Evolutionary conservation across 495 filamentous ascomycete genomes (phyloP).

Genomic region (Amphirosellinia nigrospora): DNA sequence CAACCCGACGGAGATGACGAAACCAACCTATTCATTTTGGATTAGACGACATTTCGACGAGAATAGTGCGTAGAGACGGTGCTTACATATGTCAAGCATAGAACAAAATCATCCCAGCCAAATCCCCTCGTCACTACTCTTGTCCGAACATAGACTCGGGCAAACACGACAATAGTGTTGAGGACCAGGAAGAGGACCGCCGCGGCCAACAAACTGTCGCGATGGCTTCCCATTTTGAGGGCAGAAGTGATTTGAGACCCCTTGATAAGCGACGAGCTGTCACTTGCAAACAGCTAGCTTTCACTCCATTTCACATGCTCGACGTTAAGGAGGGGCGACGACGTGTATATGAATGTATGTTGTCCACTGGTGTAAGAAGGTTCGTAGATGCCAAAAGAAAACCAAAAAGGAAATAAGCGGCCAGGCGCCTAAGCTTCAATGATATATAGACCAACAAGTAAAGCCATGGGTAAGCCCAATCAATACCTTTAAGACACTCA

Average conservation of each 20-base stretch:
- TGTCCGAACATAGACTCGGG: slow-evolving; percentile 37
- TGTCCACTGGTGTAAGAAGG: not conserved
- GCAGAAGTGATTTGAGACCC: not conserved
- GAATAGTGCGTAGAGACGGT: not conserved
- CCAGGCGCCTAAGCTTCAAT: not conserved
- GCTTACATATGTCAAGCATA: slow-evolving; percentile 36
- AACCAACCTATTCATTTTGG: slow-evolving; percentile 29
- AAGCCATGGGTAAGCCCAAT: not conserved
- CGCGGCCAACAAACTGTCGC: slow-evolving; percentile 32
- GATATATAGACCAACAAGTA: slow-evolving; percentile 8
- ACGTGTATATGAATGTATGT: not conserved
- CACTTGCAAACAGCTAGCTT: slow-evolving; percentile 8
- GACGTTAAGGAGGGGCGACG: not conserved
- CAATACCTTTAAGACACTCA: not conserved
- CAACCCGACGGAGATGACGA: slow-evolving; percentile 34
- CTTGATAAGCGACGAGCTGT: slow-evolving; percentile 17
- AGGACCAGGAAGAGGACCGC: slow-evolving; percentile 35
- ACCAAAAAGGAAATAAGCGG: not conserved
- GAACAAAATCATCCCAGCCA: slow-evolving; percentile 38
- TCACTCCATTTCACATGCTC: slow-evolving; percentile 8
- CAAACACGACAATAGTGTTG: slow-evolving; percentile 29
- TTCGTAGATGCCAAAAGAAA: not conserved
- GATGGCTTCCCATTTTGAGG: slow-evolving; percentile 30
- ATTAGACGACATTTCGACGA: not conserved
- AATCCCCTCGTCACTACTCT: slow-evolving; percentile 33